Conservation (phyloP, 768 basidiomycete species). For the Galerina marginata region DNA sequence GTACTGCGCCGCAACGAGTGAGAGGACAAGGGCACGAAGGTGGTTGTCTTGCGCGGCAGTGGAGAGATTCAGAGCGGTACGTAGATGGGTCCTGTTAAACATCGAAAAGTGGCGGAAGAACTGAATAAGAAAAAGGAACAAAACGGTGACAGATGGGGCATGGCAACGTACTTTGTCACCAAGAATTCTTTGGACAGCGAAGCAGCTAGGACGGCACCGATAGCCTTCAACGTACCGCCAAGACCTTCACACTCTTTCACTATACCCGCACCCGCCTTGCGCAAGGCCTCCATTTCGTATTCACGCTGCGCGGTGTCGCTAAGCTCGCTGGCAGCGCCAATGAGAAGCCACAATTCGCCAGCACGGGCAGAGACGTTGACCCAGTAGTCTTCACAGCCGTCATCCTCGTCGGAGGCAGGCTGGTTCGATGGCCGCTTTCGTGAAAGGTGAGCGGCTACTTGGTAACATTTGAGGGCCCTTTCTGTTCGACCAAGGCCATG, state of each 20-base stretch:
- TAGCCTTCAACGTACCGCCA: constrained; percentile 59
- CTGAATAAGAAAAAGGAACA: constrained; percentile 13
- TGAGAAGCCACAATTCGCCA: constrained; percentile 39
- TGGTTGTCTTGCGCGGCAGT: constrained; percentile 71
- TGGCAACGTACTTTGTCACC: constrained; percentile 59
- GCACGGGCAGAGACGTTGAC: constrained; percentile 37
- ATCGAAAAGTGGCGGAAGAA: neutral
- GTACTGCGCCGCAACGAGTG: constrained; percentile 73
- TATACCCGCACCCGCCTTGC: constrained; percentile 40
- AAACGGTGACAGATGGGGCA: constrained; percentile 5
- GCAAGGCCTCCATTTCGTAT: constrained; percentile 35
- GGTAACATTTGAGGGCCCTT: constrained; percentile 67
- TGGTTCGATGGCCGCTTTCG: constrained; percentile 14
- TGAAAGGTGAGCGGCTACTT: constrained; percentile 58
- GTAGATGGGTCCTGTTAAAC: constrained; percentile 56
- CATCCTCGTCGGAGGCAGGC: constrained; percentile 19
- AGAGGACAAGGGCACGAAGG: constrained; percentile 70
- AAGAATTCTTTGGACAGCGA: constrained; percentile 60
- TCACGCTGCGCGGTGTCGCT: constrained; percentile 20
- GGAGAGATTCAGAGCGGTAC: constrained; percentile 61
- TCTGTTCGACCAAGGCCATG: constrained; percentile 62
- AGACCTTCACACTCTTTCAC: constrained; percentile 50
- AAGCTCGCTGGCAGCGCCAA: constrained; percentile 30
- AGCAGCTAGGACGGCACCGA: constrained; percentile 61
- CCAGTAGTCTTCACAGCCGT: constrained; percentile 39